Percentiles rank a stretch among this genome's conserved stretches.
Evolutionary conservation across 164 flowering plant genomes (phyloP).

Genomic region (Dillenia suffruticosa): DNA sequence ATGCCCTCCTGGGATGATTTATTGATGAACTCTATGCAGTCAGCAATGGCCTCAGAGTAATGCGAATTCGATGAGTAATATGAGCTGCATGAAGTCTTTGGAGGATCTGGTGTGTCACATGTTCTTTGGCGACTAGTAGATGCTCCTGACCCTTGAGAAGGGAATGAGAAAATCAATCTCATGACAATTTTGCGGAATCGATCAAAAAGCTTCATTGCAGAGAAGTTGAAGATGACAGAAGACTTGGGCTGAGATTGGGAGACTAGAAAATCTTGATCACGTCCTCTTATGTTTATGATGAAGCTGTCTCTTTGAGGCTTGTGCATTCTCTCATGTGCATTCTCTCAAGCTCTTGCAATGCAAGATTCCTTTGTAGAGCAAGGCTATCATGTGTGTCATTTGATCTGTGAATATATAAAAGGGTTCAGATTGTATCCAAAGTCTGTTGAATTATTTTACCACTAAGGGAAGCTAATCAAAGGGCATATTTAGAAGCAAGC

Average conservation of each 20-base stretch:
- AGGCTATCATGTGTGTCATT: slow-evolving; percentile 42
- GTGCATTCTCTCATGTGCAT: slow-evolving; percentile 32
- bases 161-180: slow-evolving; percentile 50
- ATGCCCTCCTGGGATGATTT: slow-evolving; percentile 31
- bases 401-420: slow-evolving; percentile 16
- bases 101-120: slow-evolving; percentile 49
- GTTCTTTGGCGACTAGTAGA: slow-evolving; percentile 8
- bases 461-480: slow-evolving; percentile 5
- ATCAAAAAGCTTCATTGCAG: slow-evolving; percentile 62
- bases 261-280: not conserved
- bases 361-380: slow-evolving; percentile 23
- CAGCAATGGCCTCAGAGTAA: slow-evolving; percentile 46
- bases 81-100: slow-evolving; percentile 53
- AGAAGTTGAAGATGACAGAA: slow-evolving; percentile 26
- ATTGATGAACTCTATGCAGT: slow-evolving; percentile 56
- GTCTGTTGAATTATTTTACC: slow-evolving; percentile 1
- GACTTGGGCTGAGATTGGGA: not conserved
- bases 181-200: slow-evolving; percentile 59
- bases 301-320: slow-evolving; percentile 35
- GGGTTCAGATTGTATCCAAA: not conserved
- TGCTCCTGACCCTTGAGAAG: slow-evolving; percentile 12
- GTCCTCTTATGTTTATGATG: slow-evolving; percentile 30
- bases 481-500: slow-evolving; percentile 7
- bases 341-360: slow-evolving; percentile 6
- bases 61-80: slow-evolving; percentile 39